phyloP scores from a whole-genome alignment of 2,329 filamentous ascomycete species.

The Trichoderma sp. region DNA sequence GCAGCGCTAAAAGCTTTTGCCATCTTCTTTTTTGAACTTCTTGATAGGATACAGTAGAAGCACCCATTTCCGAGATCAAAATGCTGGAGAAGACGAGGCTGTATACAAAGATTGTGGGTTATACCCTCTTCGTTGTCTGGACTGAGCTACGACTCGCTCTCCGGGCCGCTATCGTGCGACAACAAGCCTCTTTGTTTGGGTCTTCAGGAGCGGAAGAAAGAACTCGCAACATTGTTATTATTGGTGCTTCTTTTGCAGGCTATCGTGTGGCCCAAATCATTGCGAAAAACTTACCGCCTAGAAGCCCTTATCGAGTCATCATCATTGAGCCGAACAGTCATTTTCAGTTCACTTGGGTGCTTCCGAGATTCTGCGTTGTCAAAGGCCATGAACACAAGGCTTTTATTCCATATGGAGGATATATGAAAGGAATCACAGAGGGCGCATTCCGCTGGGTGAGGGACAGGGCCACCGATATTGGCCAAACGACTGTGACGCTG shows the following conservation, averaged over 20 bases:
- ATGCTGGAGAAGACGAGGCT: constrained; percentile 33
- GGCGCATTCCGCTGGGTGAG: constrained; percentile 40
- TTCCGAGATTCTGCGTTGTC: constrained; percentile 57
- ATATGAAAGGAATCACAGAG: constrained; percentile 35
- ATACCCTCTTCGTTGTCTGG: constrained; percentile 27
- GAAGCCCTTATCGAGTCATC: constrained; percentile 48
- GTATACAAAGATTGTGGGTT: constrained; percentile 30
- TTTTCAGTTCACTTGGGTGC: constrained; percentile 59
- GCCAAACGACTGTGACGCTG: constrained; percentile 36
- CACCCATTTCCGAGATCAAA: not conserved
- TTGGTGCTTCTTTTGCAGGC: constrained; percentile 59
- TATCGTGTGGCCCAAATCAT: constrained; percentile 48
- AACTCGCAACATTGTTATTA: constrained; percentile 48
- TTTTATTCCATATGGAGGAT: constrained; percentile 56
- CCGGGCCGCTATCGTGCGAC: constrained; percentile 19
- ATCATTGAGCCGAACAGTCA: constrained; percentile 59
- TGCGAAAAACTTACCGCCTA: constrained; percentile 45
- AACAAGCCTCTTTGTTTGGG: constrained; percentile 17
- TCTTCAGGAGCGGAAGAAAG: constrained; percentile 23
- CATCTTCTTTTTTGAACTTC: not conserved
- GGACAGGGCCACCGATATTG: constrained; percentile 41
- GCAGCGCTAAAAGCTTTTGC: not conserved
- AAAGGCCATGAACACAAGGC: constrained; percentile 53
- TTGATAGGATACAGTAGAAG: not conserved
- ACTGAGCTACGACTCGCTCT: constrained; percentile 24